phyloP scores from a whole-genome alignment of 1,139 yeast genomes.

The Geotrichum australiense region DNA sequence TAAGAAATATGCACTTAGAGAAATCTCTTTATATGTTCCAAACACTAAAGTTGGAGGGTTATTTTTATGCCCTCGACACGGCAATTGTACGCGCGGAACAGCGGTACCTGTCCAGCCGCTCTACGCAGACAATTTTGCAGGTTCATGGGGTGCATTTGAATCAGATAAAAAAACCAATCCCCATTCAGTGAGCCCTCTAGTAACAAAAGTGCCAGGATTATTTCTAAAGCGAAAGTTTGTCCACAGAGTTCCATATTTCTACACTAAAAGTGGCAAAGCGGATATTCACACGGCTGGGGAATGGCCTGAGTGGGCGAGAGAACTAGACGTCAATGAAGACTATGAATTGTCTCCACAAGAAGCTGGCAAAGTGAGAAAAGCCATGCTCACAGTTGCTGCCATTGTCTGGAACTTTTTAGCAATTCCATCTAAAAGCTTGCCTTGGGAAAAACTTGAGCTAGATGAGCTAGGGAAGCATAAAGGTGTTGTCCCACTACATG shows the following conservation, averaged over 20 bases:
- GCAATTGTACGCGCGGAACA: constrained; percentile 29
- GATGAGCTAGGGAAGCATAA: neutral
- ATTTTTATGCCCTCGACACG: constrained; percentile 42
- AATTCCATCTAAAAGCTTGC: constrained; percentile 3
- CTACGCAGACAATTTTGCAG: constrained; percentile 49
- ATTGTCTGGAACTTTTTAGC: constrained; percentile 19
- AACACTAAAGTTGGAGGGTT: constrained; percentile 61
- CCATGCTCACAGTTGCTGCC: constrained; percentile 33
- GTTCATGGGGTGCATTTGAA: constrained; percentile 38
- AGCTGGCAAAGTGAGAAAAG: constrained; percentile 33
- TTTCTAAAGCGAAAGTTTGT: constrained; percentile 26
- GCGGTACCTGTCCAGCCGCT: constrained; percentile 51
- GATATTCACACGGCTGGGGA: constrained; percentile 34
- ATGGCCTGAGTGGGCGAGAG: constrained; percentile 43
- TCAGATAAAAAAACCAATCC: constrained; percentile 6
- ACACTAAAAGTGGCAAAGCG: constrained; percentile 38
- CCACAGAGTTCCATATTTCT: constrained; percentile 53
- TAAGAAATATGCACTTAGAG: constrained; percentile 48
- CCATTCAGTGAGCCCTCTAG: neutral
- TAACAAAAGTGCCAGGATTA: neutral
- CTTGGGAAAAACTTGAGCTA: constrained; percentile 10
- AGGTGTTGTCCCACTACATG: constrained; percentile 2
- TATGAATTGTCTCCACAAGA: constrained; percentile 43
- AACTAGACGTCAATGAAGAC: constrained; percentile 46
- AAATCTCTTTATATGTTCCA: constrained; percentile 49